Percentiles rank a stretch among this genome's conserved stretches.
These are phyloP conservation scores for Sporormia fimetaria DNA, from an alignment of 495 filamentous ascomycete species.

Conservation along the genomic window DNA sequence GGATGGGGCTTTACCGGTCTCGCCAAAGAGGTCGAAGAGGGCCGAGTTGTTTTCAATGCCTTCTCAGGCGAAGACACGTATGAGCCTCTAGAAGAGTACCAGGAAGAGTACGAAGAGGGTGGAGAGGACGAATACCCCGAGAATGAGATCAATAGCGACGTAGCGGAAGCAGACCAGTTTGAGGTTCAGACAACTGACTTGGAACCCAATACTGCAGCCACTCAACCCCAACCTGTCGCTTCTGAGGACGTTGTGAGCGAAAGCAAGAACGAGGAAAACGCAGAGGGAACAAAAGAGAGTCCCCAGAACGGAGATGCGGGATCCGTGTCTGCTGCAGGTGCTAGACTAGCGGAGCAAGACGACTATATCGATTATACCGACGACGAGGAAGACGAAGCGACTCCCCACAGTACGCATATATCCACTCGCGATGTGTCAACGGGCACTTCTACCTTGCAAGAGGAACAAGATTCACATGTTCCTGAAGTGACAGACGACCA, in stretches of 20 bases:
- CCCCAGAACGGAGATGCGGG: neutral
- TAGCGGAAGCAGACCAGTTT: too few species aligned
- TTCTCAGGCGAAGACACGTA: conserved; percentile 3
- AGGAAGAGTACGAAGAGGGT: conserved; percentile 6
- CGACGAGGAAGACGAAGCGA: conserved; percentile 18
- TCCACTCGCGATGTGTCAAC: conserved; percentile 2
- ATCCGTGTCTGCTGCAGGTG: neutral
- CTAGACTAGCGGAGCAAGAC: conserved; percentile 10
- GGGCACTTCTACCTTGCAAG: conserved; percentile 15
- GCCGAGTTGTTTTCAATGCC: conserved; percentile 1
- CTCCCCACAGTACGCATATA: conserved; percentile 17
- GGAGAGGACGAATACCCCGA: neutral
- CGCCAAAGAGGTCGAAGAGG: neutral
- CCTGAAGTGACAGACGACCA: neutral
- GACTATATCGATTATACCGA: conserved; percentile 19
- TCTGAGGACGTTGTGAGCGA: too few species aligned
- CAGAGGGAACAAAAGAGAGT: neutral
- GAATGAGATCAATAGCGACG: too few species aligned
- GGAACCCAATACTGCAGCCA: too few species aligned
- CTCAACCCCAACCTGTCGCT: too few species aligned
- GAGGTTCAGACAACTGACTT: too few species aligned
- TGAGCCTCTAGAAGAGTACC: conserved; percentile 24
- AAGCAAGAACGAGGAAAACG: neutral
- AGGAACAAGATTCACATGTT: neutral
- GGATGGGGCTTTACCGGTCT: neutral